A percentile compares a stretch with the other conserved stretches of the same genome.
Evolutionary conservation across 2,329 filamentous ascomycete genomes (phyloP).

Genomic region (Trichoderma koningiopsis): DNA sequence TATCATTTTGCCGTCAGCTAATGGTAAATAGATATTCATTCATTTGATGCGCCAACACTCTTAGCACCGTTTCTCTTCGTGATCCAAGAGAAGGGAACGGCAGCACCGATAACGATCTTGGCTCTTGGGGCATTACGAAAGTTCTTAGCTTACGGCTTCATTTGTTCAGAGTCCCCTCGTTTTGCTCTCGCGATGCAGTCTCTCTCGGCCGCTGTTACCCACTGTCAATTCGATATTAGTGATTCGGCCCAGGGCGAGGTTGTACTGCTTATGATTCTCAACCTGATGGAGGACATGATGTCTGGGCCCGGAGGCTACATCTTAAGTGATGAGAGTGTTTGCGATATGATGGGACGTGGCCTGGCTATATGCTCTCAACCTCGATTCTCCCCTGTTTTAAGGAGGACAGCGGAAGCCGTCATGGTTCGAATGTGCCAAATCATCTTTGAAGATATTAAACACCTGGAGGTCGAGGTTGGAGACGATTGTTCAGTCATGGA

Average conservation of each 20-base stretch:
- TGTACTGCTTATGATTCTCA: constrained; percentile 88
- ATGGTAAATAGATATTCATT: constrained; percentile 68
- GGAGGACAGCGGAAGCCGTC: constrained; percentile 89
- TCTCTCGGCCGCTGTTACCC: constrained; percentile 90
- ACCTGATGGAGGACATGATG: constrained; percentile 98
- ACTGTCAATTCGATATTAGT: constrained; percentile 96
- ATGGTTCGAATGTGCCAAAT: constrained; percentile 99
- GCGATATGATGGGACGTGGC: constrained; percentile 99
- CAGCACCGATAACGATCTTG: constrained; percentile 92
- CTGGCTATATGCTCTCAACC: constrained; percentile 96
- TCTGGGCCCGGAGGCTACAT: constrained; percentile 89
- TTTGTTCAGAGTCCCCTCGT: constrained; percentile 80
- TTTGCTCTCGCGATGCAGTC: constrained; percentile 92
- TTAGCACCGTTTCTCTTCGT: constrained; percentile 95
- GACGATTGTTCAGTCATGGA: constrained; percentile 68
- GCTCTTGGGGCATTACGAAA: constrained; percentile 93
- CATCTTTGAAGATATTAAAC: constrained; percentile 91
- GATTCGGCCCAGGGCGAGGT: constrained; percentile 95
- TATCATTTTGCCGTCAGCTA: constrained; percentile 17
- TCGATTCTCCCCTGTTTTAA: constrained; percentile 84
- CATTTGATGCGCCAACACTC: constrained; percentile 85
- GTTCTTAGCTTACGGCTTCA: constrained; percentile 93
- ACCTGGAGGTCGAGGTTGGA: constrained; percentile 75
- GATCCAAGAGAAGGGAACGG: constrained; percentile 93
- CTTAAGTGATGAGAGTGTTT: constrained; percentile 96